Evolutionary conservation across 2,329 filamentous ascomycete species (phyloP).

Genomic region (Parastagonospora nodorum): DNA sequence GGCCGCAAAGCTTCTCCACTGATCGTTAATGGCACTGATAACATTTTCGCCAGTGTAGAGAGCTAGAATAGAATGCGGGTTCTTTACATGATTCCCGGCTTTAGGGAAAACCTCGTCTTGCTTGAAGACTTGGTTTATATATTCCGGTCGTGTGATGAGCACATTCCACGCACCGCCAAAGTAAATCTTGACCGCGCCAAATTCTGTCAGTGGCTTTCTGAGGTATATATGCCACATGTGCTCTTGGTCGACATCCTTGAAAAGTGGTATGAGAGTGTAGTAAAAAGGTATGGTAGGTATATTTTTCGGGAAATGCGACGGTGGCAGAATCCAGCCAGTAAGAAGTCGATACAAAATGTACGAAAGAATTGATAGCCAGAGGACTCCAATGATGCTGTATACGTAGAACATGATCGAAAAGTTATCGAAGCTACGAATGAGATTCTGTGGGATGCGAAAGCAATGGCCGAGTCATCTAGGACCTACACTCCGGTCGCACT

Average conservation of each 20-base stretch:
- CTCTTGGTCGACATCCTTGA: constrained; percentile 48
- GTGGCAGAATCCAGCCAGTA: constrained; percentile 5
- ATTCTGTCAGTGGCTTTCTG: constrained; percentile 36
- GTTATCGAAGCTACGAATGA: neutral
- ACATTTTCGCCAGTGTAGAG: constrained; percentile 24
- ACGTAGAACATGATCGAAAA: neutral
- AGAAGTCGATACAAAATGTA: neutral
- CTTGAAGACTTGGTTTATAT: constrained; percentile 43
- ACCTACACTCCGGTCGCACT: too few relatives aligned
- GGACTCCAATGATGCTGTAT: neutral
- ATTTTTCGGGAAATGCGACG: constrained; percentile 22
- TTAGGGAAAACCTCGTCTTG: constrained; percentile 24
- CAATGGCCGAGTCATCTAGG: too few relatives aligned
- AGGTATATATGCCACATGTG: constrained; percentile 45
- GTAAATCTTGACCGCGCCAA: constrained; percentile 53
- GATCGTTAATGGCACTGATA: constrained; percentile 20
- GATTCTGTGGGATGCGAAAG: neutral
- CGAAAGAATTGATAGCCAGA: neutral
- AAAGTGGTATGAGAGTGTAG: constrained; percentile 46
- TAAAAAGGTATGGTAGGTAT: constrained; percentile 50
- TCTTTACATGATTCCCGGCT: constrained; percentile 24
- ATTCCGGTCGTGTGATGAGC: constrained; percentile 50
- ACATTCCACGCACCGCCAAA: constrained; percentile 55
- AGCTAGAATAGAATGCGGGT: constrained; percentile 20
- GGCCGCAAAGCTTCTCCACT: constrained; percentile 16